A percentile compares a stretch with the other conserved stretches of the same genome.
Conservation (phyloP, 371 early-diverging fungal genomes). For the Mortierella sp. region DNA sequence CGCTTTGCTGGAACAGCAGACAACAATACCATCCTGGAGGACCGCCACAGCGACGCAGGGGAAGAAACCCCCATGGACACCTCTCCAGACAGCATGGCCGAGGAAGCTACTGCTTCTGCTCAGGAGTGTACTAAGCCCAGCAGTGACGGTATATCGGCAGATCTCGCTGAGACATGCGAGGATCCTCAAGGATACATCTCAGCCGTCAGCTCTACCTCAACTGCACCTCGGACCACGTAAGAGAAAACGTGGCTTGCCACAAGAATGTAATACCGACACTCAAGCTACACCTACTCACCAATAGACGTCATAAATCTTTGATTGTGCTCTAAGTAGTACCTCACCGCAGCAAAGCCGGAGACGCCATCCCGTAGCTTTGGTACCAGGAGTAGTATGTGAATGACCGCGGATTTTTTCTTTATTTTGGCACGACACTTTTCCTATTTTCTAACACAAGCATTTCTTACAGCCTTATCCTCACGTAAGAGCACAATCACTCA, state of each 20-base stretch:
- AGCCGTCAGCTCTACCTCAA: too few species aligned
- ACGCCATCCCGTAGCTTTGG: slow-evolving; percentile 16
- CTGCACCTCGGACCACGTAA: too few species aligned
- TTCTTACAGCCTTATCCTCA: slow-evolving; percentile 40
- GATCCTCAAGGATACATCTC: too few species aligned
- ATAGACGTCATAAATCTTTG: background rate
- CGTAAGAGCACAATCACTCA: slow-evolving; percentile 39
- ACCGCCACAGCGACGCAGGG: background rate
- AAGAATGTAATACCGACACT: too few species aligned
- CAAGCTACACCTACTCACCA: too few species aligned
- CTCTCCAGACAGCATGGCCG: slow-evolving; percentile 8
- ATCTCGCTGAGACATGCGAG: too few species aligned
- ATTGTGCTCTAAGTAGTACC: background rate
- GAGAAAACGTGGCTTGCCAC: too few species aligned
- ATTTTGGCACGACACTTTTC: background rate
- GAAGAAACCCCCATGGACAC: slow-evolving; percentile 27
- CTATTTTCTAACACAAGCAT: background rate
- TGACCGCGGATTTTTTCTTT: background rate
- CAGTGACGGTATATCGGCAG: too few species aligned
- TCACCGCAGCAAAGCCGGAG: slow-evolving; percentile 24
- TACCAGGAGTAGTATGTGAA: slow-evolving; percentile 26
- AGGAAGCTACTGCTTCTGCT: too few species aligned
- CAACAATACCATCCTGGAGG: slow-evolving; percentile 11
- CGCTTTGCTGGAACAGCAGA: background rate
- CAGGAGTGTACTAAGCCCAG: too few species aligned